Evolutionary conservation across 1,139 yeast genomes (phyloP).

Genomic region (Groenewaldozyma auringiensis): DNA sequence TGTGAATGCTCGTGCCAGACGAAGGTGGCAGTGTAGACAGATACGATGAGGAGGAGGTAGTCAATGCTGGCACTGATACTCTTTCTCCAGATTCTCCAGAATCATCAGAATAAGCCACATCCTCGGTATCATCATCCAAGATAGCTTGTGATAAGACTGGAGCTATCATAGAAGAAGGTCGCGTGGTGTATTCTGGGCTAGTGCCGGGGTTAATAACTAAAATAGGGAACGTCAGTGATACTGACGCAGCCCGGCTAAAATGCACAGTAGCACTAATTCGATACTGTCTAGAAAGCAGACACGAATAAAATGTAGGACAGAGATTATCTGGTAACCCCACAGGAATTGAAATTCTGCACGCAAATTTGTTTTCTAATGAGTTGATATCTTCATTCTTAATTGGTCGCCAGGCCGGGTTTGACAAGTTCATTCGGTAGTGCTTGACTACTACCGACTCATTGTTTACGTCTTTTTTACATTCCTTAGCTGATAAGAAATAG

Average conservation of each 20-base stretch:
- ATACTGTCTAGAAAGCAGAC: conserved; percentile 23
- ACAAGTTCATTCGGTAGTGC: conserved; percentile 11
- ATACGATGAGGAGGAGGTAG: not conserved
- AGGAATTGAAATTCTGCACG: conserved; percentile 11
- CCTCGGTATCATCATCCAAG: not conserved
- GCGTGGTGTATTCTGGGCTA: not conserved
- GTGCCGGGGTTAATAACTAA: conserved; percentile 6
- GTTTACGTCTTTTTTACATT: not conserved
- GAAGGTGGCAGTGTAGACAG: not conserved
- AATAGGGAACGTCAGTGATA: conserved; percentile 9
- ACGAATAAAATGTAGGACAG: conserved; percentile 23
- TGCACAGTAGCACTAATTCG: conserved; percentile 15
- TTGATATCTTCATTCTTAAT: not conserved
- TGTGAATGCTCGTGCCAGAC: not conserved
- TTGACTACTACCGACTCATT: conserved; percentile 5
- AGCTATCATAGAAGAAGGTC: not conserved
- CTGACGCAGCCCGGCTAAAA: conserved; percentile 7
- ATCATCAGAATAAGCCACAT: no score
- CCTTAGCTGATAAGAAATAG: not conserved
- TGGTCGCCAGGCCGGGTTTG: conserved; percentile 11
- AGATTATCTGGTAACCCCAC: conserved; percentile 14
- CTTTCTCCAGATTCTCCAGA: not conserved
- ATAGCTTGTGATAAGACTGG: no score
- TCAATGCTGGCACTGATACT: not conserved
- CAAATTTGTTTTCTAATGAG: not conserved